phyloP scores from a whole-genome alignment of 805 yeast species.

The Metschnikowia sp. region DNA sequence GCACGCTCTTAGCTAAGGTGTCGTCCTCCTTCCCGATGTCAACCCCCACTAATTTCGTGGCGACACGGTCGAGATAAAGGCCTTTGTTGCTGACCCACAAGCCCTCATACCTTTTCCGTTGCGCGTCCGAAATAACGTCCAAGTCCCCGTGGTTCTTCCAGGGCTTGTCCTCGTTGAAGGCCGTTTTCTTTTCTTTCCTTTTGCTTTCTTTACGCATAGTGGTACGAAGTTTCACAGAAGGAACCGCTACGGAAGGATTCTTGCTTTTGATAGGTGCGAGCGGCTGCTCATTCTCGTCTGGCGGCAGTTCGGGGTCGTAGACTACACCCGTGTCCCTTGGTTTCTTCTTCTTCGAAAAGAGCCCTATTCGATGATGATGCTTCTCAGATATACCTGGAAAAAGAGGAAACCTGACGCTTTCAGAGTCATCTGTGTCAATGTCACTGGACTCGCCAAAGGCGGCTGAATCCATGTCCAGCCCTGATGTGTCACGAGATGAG shows the following conservation, averaged over 20 bases:
- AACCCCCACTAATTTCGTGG: slow-evolving; percentile 33
- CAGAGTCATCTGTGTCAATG: slow-evolving; percentile 12
- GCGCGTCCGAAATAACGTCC: slow-evolving; percentile 51
- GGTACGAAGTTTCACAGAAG: slow-evolving; percentile 42
- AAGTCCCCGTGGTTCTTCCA: slow-evolving; percentile 84
- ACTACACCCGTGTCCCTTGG: slow-evolving; percentile 5
- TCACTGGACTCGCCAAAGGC: slow-evolving; percentile 1
- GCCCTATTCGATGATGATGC: slow-evolving; percentile 7
- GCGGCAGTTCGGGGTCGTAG: slow-evolving; percentile 9
- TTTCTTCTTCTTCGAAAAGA: slow-evolving; percentile 11
- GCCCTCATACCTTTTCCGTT: slow-evolving; percentile 87
- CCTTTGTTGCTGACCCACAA: slow-evolving; percentile 91
- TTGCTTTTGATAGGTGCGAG: slow-evolving; percentile 1
- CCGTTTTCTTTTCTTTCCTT: slow-evolving; percentile 35
- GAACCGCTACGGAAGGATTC: not conserved
- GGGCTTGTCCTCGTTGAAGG: slow-evolving; percentile 85
- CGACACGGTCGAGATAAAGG: slow-evolving; percentile 43
- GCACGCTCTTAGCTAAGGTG: slow-evolving; percentile 10
- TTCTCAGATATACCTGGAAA: slow-evolving; percentile 28
- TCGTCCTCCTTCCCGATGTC: slow-evolving; percentile 21
- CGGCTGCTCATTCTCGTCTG: slow-evolving; percentile 6
- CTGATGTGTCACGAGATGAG: slow-evolving; percentile 1
- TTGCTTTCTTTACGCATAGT: slow-evolving; percentile 48
- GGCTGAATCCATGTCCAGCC: slow-evolving; percentile 6
- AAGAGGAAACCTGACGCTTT: slow-evolving; percentile 26